Conservation (phyloP, 768 basidiomycete genomes). For the Tephrocybe sp. region DNA sequence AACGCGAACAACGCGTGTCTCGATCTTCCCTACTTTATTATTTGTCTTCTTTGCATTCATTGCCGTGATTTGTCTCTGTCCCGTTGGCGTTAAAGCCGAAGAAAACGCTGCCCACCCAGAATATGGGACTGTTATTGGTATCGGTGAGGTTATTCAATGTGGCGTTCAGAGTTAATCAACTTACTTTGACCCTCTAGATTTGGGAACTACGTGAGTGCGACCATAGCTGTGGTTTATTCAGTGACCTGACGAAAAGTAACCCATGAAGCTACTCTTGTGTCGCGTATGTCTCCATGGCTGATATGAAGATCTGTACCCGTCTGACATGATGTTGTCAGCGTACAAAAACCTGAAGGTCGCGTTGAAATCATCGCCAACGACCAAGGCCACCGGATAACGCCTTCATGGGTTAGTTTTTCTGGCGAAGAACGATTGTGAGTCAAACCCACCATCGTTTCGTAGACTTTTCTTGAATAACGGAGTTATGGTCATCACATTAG, state of each 20-base stretch:
- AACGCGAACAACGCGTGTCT: slow-evolving; percentile 10
- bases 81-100: slow-evolving; percentile 53
- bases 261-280: slow-evolving; percentile 67
- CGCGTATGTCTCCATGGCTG: slow-evolving; percentile 22
- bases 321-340: slow-evolving; percentile 27
- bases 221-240: not conserved
- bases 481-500: not conserved
- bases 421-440: slow-evolving; percentile 70
- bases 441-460: not conserved
- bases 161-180: slow-evolving; percentile 3
- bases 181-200: slow-evolving; percentile 38
- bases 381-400: slow-evolving; percentile 88
- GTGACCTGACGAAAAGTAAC: not conserved
- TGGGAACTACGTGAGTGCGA: slow-evolving; percentile 69
- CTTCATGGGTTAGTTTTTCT: slow-evolving; percentile 89
- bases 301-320: not conserved
- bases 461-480: not conserved
- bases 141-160: slow-evolving; percentile 56
- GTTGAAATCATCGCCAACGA: slow-evolving; percentile 85
- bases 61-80: slow-evolving; percentile 65
- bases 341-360: slow-evolving; percentile 47
- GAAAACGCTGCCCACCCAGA: slow-evolving; percentile 26
- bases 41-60: slow-evolving; percentile 49
- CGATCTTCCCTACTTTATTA: slow-evolving; percentile 41
- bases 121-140: slow-evolving; percentile 83